phyloP scores from a whole-genome alignment of 176 grass and related monocot genomes.

The Thalia dealbata region DNA sequence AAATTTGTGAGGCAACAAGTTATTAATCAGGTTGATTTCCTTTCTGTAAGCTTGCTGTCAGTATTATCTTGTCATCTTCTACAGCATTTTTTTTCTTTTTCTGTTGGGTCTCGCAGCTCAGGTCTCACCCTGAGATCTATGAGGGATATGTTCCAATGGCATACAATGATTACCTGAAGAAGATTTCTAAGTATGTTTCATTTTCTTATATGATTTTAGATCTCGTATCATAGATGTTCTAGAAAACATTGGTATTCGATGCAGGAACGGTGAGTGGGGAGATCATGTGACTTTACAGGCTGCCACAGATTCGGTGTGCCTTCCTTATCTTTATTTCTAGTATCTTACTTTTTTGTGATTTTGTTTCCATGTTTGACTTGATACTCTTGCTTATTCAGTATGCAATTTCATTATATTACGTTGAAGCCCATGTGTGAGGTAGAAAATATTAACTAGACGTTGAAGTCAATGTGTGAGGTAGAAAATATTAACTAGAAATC shows the following conservation, averaged over 20 bases:
- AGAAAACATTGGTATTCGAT: conserved; percentile 6
- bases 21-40: conserved; percentile 38
- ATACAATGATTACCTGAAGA: conserved; percentile 45
- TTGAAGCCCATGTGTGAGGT: no score
- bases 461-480: no score
- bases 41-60: neutral
- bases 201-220: conserved; percentile 1
- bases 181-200: conserved; percentile 36
- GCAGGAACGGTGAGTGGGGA: conserved; percentile 49
- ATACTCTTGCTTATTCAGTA: neutral
- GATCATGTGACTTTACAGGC: conserved; percentile 66
- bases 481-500: no score
- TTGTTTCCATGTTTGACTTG: neutral
- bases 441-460: no score
- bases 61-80: neutral
- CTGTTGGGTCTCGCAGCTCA: conserved; percentile 23
- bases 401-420: no score
- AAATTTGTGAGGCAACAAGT: conserved; percentile 57
- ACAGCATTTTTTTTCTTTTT: conserved; percentile 4
- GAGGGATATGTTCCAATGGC: conserved; percentile 67
- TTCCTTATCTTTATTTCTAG: neutral
- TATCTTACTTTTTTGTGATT: neutral
- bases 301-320: conserved; percentile 36
- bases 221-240: neutral
- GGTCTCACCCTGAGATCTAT: conserved; percentile 42